phyloP scores from a whole-genome alignment of 805 yeast genomes.

The Geotrichum ghanense region DNA sequence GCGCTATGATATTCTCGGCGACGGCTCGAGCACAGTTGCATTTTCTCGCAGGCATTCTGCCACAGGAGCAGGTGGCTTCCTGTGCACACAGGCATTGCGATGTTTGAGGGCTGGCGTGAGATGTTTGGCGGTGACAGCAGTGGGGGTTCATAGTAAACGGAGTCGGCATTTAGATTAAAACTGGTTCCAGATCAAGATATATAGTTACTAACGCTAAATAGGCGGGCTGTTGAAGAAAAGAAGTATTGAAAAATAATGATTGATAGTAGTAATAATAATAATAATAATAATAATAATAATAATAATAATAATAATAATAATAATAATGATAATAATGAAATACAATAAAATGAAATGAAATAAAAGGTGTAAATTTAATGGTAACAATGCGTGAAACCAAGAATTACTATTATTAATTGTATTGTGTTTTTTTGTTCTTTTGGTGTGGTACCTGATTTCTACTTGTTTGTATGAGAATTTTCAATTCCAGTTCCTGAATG shows the following conservation, averaged over 20 bases:
- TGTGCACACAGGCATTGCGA: conserved; percentile 43
- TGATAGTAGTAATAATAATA: background rate
- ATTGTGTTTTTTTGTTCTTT: background rate
- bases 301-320: no score
- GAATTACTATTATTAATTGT: background rate
- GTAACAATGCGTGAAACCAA: no score
- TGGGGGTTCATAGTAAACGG: background rate
- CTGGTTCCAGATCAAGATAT: no score
- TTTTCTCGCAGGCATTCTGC: conserved; percentile 45
- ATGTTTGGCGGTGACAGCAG: background rate
- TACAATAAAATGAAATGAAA: background rate
- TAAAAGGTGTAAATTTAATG: no score
- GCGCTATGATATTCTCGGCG: conserved; percentile 38
- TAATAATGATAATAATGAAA: background rate
- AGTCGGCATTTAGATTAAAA: no score
- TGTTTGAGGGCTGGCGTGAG: background rate
- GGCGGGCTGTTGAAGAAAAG: background rate
- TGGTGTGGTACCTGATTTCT: background rate
- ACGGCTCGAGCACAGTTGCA: conserved; percentile 44
- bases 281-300: no score
- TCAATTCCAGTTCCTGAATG: background rate
- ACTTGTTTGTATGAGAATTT: background rate
- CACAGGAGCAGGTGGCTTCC: conserved; percentile 55
- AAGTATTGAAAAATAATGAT: background rate
- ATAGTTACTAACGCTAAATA: no score